phyloP scores from a whole-genome alignment of 805 yeast species.

The Metschnikowia drakensbergensis region DNA sequence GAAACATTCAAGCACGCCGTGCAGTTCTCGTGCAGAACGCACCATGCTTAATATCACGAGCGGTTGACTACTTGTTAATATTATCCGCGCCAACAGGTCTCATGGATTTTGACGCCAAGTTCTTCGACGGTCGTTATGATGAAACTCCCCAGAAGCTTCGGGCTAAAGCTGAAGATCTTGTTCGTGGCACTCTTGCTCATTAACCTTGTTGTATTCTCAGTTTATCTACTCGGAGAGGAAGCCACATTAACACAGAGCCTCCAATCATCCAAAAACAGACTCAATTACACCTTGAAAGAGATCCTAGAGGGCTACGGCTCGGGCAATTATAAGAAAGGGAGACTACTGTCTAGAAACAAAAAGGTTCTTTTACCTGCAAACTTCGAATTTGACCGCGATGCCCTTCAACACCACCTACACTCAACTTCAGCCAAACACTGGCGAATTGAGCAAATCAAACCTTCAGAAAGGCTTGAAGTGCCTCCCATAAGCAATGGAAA shows the following conservation, averaged over 20 bases:
- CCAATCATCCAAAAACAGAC: background rate
- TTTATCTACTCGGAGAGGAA: background rate
- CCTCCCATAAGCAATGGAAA: constrained; percentile 7
- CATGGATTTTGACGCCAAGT: no score
- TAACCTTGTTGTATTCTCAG: background rate
- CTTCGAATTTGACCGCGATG: constrained; percentile 3
- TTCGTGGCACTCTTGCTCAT: background rate
- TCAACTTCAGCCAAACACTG: constrained; percentile 8
- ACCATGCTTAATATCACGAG: no score
- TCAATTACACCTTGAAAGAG: background rate
- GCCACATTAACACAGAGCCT: background rate
- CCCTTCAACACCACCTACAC: constrained; percentile 3
- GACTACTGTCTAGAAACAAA: constrained; percentile 1
- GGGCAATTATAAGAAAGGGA: background rate
- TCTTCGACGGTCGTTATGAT: background rate
- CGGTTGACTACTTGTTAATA: no score
- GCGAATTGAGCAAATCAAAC: constrained; percentile 3
- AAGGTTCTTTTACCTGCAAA: constrained; percentile 11
- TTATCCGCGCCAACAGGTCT: no score
- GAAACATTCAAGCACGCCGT: no score
- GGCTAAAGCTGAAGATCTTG: background rate
- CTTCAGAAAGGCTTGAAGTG: background rate
- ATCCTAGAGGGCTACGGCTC: constrained; percentile 3
- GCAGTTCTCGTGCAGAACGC: no score
- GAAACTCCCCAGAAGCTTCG: background rate